Conservation (phyloP, 495 filamentous ascomycete species). For the Hypoxylon lenormandii region DNA sequence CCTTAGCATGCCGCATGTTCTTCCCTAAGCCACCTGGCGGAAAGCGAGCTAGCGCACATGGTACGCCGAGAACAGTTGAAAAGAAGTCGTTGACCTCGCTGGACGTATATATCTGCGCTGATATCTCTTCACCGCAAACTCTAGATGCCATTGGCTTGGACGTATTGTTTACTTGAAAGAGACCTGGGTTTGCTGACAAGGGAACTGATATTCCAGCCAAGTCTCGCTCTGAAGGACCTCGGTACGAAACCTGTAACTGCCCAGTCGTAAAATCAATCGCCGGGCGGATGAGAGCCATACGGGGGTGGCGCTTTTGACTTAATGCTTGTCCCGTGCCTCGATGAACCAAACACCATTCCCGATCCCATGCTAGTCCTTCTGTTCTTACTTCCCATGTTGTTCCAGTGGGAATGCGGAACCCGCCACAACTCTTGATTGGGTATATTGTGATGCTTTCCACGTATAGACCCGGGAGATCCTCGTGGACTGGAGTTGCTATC, state of each 20-base stretch:
- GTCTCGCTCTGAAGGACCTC: constrained; percentile 50
- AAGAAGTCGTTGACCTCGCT: constrained; percentile 77
- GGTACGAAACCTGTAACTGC: constrained; percentile 65
- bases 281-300: constrained; percentile 83
- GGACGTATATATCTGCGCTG: constrained; percentile 74
- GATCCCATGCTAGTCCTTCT: constrained; percentile 89
- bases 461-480: constrained; percentile 46
- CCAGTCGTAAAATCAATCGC: constrained; percentile 70
- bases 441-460: constrained; percentile 76
- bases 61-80: constrained; percentile 74
- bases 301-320: constrained; percentile 83
- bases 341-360: constrained; percentile 93
- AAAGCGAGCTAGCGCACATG: constrained; percentile 84
- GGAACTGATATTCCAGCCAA: constrained; percentile 69
- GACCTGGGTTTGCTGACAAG: constrained; percentile 69
- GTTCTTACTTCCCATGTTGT: constrained; percentile 76
- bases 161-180: constrained; percentile 55
- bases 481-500: constrained; percentile 2
- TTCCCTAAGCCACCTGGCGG: constrained; percentile 68
- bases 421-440: constrained; percentile 90
- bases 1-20: constrained; percentile 72
- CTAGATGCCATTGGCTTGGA: constrained; percentile 63
- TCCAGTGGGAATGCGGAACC: constrained; percentile 74
- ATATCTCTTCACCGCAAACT: constrained; percentile 83
- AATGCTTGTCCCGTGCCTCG: constrained; percentile 80